Evolutionary conservation across 225 moss, liverwort and hornwort genomes (phyloP), one percentile per base, ranked within the genome.

Genomic region (Bryoerythrophyllum caledonicum): DNA sequence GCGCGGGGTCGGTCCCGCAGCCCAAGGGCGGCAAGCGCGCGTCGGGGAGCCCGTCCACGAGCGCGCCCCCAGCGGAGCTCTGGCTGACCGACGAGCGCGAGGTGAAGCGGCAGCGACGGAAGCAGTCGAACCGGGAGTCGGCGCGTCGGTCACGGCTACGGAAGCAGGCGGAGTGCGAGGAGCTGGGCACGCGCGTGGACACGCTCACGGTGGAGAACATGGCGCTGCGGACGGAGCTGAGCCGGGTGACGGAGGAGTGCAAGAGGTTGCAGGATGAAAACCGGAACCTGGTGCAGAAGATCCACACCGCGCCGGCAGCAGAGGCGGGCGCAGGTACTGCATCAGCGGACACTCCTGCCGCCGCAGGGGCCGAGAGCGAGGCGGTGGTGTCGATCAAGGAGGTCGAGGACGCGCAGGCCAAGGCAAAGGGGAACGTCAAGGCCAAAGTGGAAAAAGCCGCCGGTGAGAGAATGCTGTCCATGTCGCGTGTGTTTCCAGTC

Each of bases 41-140:
- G 0, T 85, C 87, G 0, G 90, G 82, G 16, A 90, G 87, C 65
- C 82, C 87, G 7, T 82, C 83, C 13, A 85, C 82, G 32, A 87
- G 83, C 38, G 87, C 81, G 13, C 83, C 87, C 1, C 85, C 87
- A 10, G 71, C 83, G 1, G 87, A 90, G 69, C 79, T 90, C 1
- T 90, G 87, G 90, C 77, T 90, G 9, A 89, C 89, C 57, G 94
- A 96, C 72, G 94, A 96, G 78, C 74, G 92, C 30, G 96, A 96
- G 82, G 90, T 96, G 72, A 96, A 96, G 75, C 79, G 96, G 25
- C 96, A 94, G 80, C 76, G 91, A 71, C 82, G 94, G 81, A 96
- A 96, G 78, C 96, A 96, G 37, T 94, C 96, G 11, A 96, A 96
- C 73, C 86, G 92, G 74, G 94, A 94, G 86, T 96, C 96, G 12